Percentiles rank a stretch among this genome's conserved stretches.
Conservation (phyloP, 148 eudicot genomes). For the Chenopodium quinoa region DNA sequence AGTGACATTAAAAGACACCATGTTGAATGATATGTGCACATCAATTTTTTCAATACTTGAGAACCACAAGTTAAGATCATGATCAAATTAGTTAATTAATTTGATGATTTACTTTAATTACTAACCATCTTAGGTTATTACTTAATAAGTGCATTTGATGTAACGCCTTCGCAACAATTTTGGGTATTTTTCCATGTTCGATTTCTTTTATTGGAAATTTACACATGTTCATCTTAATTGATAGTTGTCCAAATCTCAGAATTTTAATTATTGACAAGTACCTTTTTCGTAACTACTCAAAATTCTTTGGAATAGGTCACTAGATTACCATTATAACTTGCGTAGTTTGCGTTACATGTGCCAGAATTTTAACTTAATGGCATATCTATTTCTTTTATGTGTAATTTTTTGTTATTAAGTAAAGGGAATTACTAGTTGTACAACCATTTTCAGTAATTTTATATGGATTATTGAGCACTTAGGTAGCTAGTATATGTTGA, state of each 20-base stretch:
- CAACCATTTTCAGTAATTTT: too few species aligned
- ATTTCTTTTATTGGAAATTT: not conserved
- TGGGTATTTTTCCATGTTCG: conserved; percentile 11
- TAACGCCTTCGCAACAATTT: not conserved
- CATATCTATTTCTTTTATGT: not conserved
- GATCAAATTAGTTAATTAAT: not conserved
- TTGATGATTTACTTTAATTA: not conserved
- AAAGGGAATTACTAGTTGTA: too few species aligned
- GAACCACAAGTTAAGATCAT: not conserved
- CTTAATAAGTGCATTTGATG: conserved; percentile 13
- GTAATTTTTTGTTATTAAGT: too few species aligned
- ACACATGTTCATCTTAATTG: not conserved
- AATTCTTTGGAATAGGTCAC: conserved; percentile 1
- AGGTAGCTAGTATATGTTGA: too few species aligned
- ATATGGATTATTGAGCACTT: too few species aligned
- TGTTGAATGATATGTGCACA: not conserved
- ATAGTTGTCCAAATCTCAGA: not conserved
- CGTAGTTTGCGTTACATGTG: not conserved
- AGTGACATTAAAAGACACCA: conserved; percentile 11
- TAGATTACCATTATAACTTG: not conserved
- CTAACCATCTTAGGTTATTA: conserved; percentile 3
- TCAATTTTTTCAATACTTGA: not conserved
- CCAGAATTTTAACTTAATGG: not conserved
- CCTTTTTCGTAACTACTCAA: conserved; percentile 8
- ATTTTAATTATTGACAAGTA: not conserved